Evolutionary conservation across 2,329 filamentous ascomycete species (phyloP).

Genomic region (Helicocarpus griseus): DNA sequence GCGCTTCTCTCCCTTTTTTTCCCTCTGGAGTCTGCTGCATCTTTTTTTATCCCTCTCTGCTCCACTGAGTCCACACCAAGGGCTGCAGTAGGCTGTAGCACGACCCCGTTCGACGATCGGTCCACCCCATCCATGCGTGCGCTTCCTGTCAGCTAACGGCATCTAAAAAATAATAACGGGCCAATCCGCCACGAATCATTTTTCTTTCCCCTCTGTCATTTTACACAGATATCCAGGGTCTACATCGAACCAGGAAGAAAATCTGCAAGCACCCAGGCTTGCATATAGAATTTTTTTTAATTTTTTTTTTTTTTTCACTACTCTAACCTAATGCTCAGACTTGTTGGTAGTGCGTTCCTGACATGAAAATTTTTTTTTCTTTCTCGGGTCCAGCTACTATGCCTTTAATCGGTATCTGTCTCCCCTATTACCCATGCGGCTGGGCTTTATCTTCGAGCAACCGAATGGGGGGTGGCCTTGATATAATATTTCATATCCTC

Average conservation of each 20-base stretch:
- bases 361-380: neutral
- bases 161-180: neutral
- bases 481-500: neutral
- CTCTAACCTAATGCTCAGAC: neutral
- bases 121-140: neutral
- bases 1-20: neutral
- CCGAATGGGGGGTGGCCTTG: neutral
- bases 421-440: neutral
- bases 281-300: neutral
- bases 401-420: neutral
- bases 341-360: neutral
- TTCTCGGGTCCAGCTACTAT: neutral
- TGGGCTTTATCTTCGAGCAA: neutral
- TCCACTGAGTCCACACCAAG: neutral
- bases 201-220: neutral
- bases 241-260: neutral
- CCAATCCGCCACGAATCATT: neutral
- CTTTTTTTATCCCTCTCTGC: neutral
- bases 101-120: neutral
- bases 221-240: conserved; percentile 1
- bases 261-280: neutral
- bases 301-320: neutral
- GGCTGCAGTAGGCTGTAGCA: conserved; percentile 1
- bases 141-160: neutral
- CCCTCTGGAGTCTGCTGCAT: neutral